A percentile compares a stretch with the other conserved stretches of the same genome.
Conservation (phyloP, 495 filamentous ascomycete species). For the Pyrenula aspistea region DNA sequence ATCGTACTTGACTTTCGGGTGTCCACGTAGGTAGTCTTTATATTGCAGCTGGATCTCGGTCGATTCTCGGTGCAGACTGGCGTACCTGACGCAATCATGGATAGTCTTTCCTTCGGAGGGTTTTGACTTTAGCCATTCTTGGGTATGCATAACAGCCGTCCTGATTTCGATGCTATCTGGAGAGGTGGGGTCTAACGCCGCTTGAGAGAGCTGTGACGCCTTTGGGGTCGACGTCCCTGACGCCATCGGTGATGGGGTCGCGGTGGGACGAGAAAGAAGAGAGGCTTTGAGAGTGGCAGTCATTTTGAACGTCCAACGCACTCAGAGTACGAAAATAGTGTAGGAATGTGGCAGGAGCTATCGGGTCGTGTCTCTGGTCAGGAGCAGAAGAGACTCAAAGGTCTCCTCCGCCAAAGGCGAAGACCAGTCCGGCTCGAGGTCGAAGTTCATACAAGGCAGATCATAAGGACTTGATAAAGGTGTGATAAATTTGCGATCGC, state of each 20-base stretch:
- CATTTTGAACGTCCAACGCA: background rate
- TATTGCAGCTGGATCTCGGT: background rate
- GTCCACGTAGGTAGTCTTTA: constrained; percentile 5
- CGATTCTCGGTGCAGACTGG: background rate
- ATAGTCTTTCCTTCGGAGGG: constrained; percentile 26
- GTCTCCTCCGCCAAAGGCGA: background rate
- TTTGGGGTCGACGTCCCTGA: background rate
- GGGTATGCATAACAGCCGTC: background rate
- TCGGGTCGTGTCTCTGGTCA: too few relatives aligned
- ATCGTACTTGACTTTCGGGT: constrained; percentile 62
- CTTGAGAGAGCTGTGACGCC: background rate
- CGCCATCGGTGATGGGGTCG: background rate
- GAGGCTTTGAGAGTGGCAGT: background rate
- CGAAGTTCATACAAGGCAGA: background rate
- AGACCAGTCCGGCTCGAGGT: background rate
- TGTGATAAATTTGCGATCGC: background rate
- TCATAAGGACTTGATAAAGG: background rate
- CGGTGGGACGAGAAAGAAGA: background rate
- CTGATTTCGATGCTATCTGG: constrained; percentile 38
- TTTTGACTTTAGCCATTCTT: constrained; percentile 18
- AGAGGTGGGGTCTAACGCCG: constrained; percentile 40
- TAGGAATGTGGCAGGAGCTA: too few relatives aligned
- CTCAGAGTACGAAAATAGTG: too few relatives aligned
- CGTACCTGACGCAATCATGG: background rate
- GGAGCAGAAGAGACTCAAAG: background rate